Evolutionary conservation across 441 rosid species (phyloP).

Genomic region (Adansonia madagascariensis): DNA sequence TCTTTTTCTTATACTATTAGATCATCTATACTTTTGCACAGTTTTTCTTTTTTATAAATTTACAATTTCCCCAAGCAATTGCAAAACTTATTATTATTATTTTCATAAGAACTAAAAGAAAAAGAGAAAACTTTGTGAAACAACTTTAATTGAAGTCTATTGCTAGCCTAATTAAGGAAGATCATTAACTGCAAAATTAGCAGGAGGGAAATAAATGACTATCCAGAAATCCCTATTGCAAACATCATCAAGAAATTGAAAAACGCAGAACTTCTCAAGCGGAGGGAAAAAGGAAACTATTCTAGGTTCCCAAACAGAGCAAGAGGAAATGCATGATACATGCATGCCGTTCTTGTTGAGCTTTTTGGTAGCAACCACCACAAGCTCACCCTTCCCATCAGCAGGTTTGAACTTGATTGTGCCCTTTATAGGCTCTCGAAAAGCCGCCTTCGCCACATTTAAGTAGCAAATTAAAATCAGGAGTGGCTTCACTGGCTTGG

Average conservation of each 20-base stretch:
- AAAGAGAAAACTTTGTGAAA: neutral
- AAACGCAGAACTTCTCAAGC: neutral
- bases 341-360: slow-evolving; percentile 59
- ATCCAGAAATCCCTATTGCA: neutral
- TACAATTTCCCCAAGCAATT: neutral
- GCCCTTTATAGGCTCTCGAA: too few species aligned
- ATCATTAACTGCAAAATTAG: neutral
- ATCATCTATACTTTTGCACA: too few species aligned
- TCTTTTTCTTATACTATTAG: too few species aligned
- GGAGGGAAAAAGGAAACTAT: neutral
- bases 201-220: neutral
- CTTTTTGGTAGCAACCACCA: slow-evolving; percentile 52
- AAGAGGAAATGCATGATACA: slow-evolving; percentile 34
- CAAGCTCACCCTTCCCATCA: slow-evolving; percentile 39
- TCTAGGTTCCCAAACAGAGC: neutral
- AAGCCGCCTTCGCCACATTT: too few species aligned
- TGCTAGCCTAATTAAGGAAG: neutral
- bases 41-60: too few species aligned
- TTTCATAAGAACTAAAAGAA: too few species aligned
- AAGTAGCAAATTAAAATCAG: too few species aligned
- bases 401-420: slow-evolving; percentile 37
- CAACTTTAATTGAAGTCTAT: neutral
- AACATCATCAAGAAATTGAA: neutral
- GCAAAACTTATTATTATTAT: too few species aligned
- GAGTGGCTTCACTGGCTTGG: too few species aligned